Evolutionary conservation across 768 basidiomycete species (phyloP).

Genomic region (Pleurotus eryngii): DNA sequence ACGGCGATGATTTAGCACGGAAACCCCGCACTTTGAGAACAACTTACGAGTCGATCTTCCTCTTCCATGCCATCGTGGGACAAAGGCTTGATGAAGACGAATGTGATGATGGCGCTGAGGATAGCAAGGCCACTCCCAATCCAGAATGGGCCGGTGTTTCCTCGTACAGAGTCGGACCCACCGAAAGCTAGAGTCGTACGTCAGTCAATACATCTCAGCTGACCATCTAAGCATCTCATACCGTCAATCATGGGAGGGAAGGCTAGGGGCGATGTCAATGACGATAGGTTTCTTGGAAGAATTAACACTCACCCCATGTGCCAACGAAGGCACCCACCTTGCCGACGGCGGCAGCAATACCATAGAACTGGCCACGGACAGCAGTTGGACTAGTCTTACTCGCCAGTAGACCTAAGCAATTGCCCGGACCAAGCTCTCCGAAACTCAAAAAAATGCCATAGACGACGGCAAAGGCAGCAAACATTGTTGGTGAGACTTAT

Average conservation of each 20-base stretch:
- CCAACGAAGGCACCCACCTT: constrained; percentile 84
- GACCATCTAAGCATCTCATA: constrained; percentile 19
- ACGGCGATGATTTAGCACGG: not conserved
- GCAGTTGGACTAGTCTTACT: constrained; percentile 85
- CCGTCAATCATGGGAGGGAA: constrained; percentile 68
- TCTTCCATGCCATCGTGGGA: constrained; percentile 73
- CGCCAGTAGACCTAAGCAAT: constrained; percentile 82
- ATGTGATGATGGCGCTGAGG: constrained; percentile 69
- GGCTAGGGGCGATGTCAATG: constrained; percentile 30
- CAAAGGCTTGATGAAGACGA: constrained; percentile 73
- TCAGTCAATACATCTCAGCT: constrained; percentile 1
- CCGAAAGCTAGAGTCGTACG: constrained; percentile 51
- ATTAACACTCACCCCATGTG: constrained; percentile 61
- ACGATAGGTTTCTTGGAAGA: not conserved
- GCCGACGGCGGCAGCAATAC: constrained; percentile 80
- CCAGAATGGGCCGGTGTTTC: constrained; percentile 88
- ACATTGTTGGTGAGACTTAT: constrained; percentile 57
- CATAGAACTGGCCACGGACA: constrained; percentile 83
- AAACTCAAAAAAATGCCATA: constrained; percentile 91
- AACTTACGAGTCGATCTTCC: constrained; percentile 64
- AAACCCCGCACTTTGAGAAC: too few relatives aligned
- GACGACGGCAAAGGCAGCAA: constrained; percentile 75
- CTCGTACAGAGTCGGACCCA: constrained; percentile 44
- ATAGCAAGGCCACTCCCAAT: constrained; percentile 81
- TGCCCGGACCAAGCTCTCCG: constrained; percentile 88